These are phyloP conservation scores for Pugionium dolabratum DNA, from an alignment of 345 rosid genomes.

Conservation along the genomic window DNA sequence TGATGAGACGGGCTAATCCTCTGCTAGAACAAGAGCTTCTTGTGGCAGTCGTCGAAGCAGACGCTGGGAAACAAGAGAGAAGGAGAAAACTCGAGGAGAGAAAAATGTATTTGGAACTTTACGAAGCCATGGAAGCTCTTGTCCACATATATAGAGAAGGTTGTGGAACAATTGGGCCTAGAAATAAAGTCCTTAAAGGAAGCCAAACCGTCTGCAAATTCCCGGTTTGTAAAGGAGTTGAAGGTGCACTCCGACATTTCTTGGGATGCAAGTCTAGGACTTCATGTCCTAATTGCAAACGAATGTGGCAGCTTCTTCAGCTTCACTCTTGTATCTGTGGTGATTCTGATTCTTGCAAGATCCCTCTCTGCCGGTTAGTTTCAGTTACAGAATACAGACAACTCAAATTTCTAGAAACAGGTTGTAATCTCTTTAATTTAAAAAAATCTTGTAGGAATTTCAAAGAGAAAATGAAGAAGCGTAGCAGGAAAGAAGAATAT, in stretches of 20 bases:
- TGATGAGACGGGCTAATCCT: conserved; percentile 66
- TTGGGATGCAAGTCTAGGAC: conserved; percentile 69
- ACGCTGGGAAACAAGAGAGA: conserved; percentile 59
- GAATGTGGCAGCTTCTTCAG: conserved; percentile 92
- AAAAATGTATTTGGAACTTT: conserved; percentile 63
- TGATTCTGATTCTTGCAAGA: conserved; percentile 71
- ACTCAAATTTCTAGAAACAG: not conserved
- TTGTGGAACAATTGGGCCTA: conserved; percentile 85
- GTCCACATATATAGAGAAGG: conserved; percentile 86
- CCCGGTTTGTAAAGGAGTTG: conserved; percentile 86
- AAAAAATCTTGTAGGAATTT: conserved; percentile 48
- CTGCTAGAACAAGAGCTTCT: conserved; percentile 79
- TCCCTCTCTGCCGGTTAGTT: conserved; percentile 80
- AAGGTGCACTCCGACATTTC: conserved; percentile 76
- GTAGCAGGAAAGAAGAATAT: conserved; percentile 69
- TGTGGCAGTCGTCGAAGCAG: conserved; percentile 67
- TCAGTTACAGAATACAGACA: not conserved
- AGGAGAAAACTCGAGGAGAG: conserved; percentile 58
- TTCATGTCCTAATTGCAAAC: conserved; percentile 73
- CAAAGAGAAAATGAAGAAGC: conserved; percentile 65
- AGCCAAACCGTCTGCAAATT: conserved; percentile 56
- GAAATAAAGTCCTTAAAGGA: conserved; percentile 60
- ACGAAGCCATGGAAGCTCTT: conserved; percentile 87
- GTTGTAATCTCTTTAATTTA: not conserved
- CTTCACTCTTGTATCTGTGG: conserved; percentile 82